A percentile compares a stretch with the other conserved stretches of the same genome.
Evolutionary conservation across 352 stramenopile species (phyloP).

Genomic region (Pythium brachiatum): DNA sequence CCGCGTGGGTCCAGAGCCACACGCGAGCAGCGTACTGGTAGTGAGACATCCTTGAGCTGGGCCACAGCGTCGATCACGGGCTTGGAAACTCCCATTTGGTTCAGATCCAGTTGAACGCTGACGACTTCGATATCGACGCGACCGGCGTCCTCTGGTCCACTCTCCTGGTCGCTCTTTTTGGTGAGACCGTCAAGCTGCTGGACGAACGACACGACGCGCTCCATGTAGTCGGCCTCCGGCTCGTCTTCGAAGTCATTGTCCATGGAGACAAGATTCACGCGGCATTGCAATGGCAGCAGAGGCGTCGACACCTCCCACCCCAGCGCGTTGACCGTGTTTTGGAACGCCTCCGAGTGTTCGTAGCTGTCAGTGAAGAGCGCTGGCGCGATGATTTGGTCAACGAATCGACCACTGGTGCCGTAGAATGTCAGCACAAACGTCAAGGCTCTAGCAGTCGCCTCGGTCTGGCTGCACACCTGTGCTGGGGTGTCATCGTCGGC

Average conservation of each 20-base stretch:
- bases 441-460: background rate
- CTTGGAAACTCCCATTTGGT: constrained; percentile 13
- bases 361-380: background rate
- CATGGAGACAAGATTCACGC: constrained; percentile 17
- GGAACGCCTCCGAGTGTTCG: background rate
- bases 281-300: background rate
- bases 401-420: constrained; percentile 9
- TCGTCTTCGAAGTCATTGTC: constrained; percentile 15
- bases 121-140: background rate
- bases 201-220: constrained; percentile 17
- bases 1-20: constrained; percentile 6
- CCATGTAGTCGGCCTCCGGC: constrained; percentile 13
- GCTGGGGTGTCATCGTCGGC: background rate
- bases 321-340: constrained; percentile 1
- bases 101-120: constrained; percentile 9
- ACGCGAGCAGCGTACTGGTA: constrained; percentile 6
- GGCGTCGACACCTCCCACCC: background rate
- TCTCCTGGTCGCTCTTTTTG: background rate
- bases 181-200: background rate
- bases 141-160: background rate
- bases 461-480: background rate
- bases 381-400: constrained; percentile 11
- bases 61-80: background rate
- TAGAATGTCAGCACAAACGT: constrained; percentile 22
- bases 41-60: background rate